phyloP scores from a whole-genome alignment of 2,329 filamentous ascomycete genomes.

The Fusarium sp. region DNA sequence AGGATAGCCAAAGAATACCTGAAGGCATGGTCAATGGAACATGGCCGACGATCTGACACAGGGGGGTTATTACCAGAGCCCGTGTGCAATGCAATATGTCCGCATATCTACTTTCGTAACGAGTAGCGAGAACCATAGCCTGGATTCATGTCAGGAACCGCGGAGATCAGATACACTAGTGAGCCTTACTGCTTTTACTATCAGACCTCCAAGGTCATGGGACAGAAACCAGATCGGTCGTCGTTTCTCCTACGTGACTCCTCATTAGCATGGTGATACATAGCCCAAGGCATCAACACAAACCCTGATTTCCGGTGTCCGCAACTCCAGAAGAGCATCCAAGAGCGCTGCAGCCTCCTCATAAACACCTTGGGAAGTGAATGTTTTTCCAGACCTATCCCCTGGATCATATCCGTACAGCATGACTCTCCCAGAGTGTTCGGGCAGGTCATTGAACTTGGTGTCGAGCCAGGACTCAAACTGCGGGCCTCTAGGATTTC shows the following conservation, averaged over 20 bases:
- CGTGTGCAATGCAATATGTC: not conserved
- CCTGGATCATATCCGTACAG: not conserved
- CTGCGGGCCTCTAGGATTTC: not conserved
- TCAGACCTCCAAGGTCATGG: constrained; percentile 18
- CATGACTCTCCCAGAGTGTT: not conserved
- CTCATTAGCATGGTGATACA: not conserved
- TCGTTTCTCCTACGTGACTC: not conserved
- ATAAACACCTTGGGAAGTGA: not conserved
- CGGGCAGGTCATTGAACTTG: not conserved
- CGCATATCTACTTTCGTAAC: not conserved
- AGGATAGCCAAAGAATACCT: not conserved
- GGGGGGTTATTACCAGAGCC: not conserved
- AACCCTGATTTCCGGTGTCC: constrained; percentile 4
- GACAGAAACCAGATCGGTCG: constrained; percentile 12
- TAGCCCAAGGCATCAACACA: not conserved
- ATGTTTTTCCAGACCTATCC: not conserved
- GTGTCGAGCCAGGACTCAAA: not conserved
- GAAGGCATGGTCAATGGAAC: not conserved
- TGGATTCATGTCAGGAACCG: not conserved
- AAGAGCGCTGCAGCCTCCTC: not conserved
- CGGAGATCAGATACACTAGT: not conserved
- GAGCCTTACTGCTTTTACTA: constrained; percentile 11
- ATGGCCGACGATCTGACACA: not conserved
- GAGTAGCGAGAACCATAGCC: not conserved
- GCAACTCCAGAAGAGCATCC: not conserved